Base-by-base conservation (phyloP, 768 basidiomycete species). In the Pholiota microspora region DNA sequence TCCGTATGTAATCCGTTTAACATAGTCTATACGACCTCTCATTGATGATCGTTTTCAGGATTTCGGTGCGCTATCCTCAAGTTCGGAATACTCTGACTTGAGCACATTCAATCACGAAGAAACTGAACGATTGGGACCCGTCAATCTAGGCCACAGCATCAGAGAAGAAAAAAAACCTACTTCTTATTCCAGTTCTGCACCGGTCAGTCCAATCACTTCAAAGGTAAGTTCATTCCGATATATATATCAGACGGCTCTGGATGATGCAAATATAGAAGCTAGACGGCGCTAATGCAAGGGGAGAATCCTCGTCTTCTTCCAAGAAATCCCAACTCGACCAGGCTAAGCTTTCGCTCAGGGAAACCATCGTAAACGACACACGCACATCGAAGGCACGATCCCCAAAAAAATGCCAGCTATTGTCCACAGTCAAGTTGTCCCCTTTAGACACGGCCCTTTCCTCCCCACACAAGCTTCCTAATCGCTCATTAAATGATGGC, bases 81-180 rank as follows among this genome's bases (percentile, higher is more conserved):
- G 46, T 29, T 48, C 46, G 27, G 46, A 48, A 31, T 48, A 48
- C 15, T 48, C 46, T 34, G 46, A 29, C 29, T 28, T 34, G 28
- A 23, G 21, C 10, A 23, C 32, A 34, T 13, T 29, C 5, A 34
- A 48, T 29, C 29, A 31, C 0, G 28, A 48, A 46, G 45, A 46
- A 27, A 2, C 16, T 27, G 25, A 15, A 10, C 21, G 9, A n/a
- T 29, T 27, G 23, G 24, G 3, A 2, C 1, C 45, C 35, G 18
- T 36, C 35, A 15, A 16, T 15, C n/a, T n/a, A 6, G 9, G n/a
- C 18, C 7, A 16, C n/a, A 13, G 18, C 40, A 23, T 23, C 16
- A 21, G 7, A 7, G 9, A 10, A 42, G 18, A 42, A n/a, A n/a
- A 38, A 2, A 10, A 42, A 23, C n/a, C 12, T 42, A 18, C 6